Conservation (phyloP, 1,139 yeast species). For the Saccharomyces hybrid region DNA sequence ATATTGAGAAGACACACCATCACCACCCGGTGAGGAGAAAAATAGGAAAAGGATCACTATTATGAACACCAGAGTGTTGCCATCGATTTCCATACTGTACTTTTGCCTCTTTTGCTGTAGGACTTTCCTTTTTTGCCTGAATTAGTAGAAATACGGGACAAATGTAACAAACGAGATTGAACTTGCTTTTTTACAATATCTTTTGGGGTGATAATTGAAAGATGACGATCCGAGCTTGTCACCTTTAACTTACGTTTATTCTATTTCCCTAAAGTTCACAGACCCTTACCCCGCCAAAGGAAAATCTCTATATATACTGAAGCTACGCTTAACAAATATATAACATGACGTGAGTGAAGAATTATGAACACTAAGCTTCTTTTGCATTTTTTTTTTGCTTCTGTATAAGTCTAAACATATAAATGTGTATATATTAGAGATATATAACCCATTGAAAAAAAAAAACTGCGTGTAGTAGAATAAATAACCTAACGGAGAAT, state of each 20-base stretch:
- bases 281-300: not conserved
- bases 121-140: not conserved
- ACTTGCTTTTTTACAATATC: not conserved
- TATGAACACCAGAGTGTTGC: conserved; percentile 27
- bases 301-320: not conserved
- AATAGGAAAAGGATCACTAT: conserved; percentile 32
- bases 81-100: conserved; percentile 27
- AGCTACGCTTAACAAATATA: not conserved
- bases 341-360: not conserved
- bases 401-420: not conserved
- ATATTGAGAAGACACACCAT: conserved; percentile 37
- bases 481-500: not conserved
- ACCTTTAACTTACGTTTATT: not conserved
- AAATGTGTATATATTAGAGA: not conserved
- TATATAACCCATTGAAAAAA: conserved; percentile 1
- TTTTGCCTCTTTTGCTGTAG: not conserved
- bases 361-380: not conserved
- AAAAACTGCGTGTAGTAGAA: not conserved
- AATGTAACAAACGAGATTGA: not conserved
- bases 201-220: not conserved
- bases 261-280: not conserved
- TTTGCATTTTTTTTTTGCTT: not conserved
- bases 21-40: conserved; percentile 57
- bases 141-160: not conserved
- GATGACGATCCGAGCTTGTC: not conserved